phyloP scores from a whole-genome alignment of 129 eudicot genomes.

The Flaveria bidentis region DNA sequence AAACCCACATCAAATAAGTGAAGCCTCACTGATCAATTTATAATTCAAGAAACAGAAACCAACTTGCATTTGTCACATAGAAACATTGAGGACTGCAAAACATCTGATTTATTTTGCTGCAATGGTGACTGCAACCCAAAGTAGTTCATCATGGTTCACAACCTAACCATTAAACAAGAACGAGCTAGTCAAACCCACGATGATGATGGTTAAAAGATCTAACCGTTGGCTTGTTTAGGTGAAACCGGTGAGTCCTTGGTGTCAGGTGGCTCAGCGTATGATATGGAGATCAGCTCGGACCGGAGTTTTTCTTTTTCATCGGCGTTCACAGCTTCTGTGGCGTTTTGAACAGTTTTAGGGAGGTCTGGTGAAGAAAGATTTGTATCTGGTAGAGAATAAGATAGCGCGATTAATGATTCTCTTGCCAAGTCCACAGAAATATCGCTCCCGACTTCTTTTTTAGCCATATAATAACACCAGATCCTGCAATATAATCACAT shows the following conservation, averaged over 20 bases:
- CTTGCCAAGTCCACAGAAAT: constrained; percentile 47
- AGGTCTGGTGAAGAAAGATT: constrained; percentile 5
- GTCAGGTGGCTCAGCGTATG: constrained; percentile 56
- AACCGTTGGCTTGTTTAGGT: constrained; percentile 43
- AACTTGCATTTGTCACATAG: constrained; percentile 18
- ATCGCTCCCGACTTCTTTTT: constrained; percentile 44
- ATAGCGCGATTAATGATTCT: constrained; percentile 77
- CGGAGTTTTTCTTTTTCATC: constrained; percentile 50
- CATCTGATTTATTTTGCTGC: constrained; percentile 19
- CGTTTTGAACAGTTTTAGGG: constrained; percentile 28
- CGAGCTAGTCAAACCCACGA: constrained; percentile 14
- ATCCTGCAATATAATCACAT: constrained; percentile 20
- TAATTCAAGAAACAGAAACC: constrained; percentile 17
- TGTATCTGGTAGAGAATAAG: constrained; percentile 54
- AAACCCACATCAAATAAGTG: background rate
- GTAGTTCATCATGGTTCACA: constrained; percentile 25
- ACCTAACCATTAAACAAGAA: background rate
- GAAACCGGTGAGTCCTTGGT: constrained; percentile 14
- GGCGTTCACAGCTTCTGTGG: constrained; percentile 26
- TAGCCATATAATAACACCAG: constrained; percentile 55
- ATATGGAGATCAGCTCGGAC: constrained; percentile 59
- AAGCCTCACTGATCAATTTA: background rate
- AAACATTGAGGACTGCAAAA: constrained; percentile 24
- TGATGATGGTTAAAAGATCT: constrained; percentile 13
- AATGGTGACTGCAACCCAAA: constrained; percentile 10